phyloP scores from a whole-genome alignment of 495 filamentous ascomycete genomes.

The Neurospora tetrasperma region DNA sequence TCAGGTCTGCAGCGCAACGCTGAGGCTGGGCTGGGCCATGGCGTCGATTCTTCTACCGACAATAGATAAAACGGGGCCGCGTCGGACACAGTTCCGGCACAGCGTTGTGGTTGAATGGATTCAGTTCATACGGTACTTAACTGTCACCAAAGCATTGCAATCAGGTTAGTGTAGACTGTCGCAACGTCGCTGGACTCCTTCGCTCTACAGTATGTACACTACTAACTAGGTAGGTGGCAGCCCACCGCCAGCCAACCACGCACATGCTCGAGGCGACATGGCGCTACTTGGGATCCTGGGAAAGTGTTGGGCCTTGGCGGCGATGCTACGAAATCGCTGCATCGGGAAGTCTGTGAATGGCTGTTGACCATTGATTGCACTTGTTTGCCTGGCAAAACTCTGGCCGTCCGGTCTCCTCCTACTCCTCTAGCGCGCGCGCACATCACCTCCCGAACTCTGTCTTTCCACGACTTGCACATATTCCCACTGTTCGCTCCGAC shows the following conservation, averaged over 20 bases:
- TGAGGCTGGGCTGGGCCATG: background rate
- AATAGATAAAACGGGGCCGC: background rate
- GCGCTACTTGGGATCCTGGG: background rate
- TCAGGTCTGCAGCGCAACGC: background rate
- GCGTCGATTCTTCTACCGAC: background rate
- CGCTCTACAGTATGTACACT: too few relatives aligned
- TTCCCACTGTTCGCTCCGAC: background rate
- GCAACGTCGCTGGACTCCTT: too few relatives aligned
- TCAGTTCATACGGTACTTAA: too few relatives aligned
- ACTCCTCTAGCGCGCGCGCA: background rate
- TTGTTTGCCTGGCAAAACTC: background rate
- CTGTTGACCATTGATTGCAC: background rate
- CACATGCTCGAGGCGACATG: background rate
- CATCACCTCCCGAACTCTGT: background rate
- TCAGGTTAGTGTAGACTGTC: too few relatives aligned
- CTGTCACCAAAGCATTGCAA: too few relatives aligned
- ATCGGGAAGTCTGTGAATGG: background rate
- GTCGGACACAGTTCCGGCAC: background rate
- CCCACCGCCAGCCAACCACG: background rate
- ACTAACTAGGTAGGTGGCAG: background rate
- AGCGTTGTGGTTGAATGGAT: background rate
- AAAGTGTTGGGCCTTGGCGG: background rate
- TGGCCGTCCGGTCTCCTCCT: background rate
- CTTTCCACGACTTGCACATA: background rate
- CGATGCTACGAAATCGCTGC: background rate